Evolutionary conservation across 441 rosid species (phyloP).

Genomic region (Adansonia gregorii): DNA sequence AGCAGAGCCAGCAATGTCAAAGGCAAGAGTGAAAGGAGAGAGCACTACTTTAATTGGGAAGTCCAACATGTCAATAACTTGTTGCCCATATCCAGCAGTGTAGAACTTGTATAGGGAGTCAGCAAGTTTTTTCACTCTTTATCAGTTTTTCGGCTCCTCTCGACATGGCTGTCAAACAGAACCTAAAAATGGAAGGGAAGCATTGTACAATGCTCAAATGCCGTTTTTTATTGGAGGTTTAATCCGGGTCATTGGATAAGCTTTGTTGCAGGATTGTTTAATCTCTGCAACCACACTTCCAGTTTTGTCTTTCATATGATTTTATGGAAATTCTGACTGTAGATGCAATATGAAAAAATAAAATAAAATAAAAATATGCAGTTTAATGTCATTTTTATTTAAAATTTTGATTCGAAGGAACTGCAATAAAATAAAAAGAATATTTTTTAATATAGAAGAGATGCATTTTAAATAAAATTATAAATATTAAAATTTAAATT

Average conservation of each 20-base stretch:
- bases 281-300: neutral
- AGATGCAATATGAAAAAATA: no score
- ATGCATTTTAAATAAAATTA: no score
- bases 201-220: neutral
- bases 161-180: constrained; percentile 27
- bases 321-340: neutral
- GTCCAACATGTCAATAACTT: constrained; percentile 65
- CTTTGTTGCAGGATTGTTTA: neutral
- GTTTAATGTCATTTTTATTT: no score
- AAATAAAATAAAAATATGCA: no score
- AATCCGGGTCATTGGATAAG: neutral
- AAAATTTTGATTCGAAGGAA: no score
- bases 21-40: constrained; percentile 87
- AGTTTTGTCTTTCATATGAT: neutral
- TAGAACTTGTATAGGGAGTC: constrained; percentile 57
- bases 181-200: neutral
- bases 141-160: constrained; percentile 63
- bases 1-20: constrained; percentile 86
- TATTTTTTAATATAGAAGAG: no score
- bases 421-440: no score
- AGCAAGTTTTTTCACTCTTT: constrained; percentile 56
- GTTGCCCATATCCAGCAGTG: constrained; percentile 63
- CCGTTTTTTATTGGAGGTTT: neutral
- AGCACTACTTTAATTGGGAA: constrained; percentile 74
- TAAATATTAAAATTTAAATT: no score